Evolutionary conservation across 139 green algal species (phyloP).

Genomic region (Ulvella scutata): DNA sequence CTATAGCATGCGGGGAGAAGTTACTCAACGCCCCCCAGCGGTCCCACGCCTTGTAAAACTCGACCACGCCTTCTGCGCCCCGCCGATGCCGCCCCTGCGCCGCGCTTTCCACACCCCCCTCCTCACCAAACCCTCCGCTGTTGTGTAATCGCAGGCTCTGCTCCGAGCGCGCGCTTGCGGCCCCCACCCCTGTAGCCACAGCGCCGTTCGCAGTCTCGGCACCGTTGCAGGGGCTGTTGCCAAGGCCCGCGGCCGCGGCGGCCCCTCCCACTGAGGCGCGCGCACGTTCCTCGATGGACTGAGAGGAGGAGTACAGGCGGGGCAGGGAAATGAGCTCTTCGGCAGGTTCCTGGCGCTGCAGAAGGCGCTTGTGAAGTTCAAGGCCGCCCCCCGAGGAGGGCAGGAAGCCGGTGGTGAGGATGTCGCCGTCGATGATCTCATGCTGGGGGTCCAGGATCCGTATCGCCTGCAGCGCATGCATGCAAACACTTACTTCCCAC

Average conservation of each 20-base stretch:
- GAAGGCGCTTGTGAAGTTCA: neutral
- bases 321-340: neutral
- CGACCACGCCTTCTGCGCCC: slow-evolving; percentile 9
- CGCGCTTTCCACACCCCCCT: neutral
- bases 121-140: neutral
- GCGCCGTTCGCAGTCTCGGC: neutral
- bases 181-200: neutral
- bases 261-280: no score
- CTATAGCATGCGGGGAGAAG: slow-evolving; percentile 83
- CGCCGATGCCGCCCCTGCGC: neutral
- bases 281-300: no score
- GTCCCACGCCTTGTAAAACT: slow-evolving; percentile 97
- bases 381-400: slow-evolving; percentile 44
- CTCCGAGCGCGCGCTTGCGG: no score
- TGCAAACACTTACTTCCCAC: no score
- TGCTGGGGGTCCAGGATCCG: neutral
- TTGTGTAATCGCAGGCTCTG: no score
- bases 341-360: neutral
- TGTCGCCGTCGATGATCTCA: slow-evolving; percentile 1
- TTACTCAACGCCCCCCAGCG: slow-evolving; percentile 78
- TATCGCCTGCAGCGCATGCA: neutral
- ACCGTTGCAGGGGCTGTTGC: neutral
- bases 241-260: slow-evolving; percentile 2
- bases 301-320: neutral
- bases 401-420: slow-evolving; percentile 58